A percentile compares a stretch with the other conserved stretches of the same genome.
Evolutionary conservation across 495 filamentous ascomycete genomes (phyloP).

Genomic region (Daldinia concentrica): DNA sequence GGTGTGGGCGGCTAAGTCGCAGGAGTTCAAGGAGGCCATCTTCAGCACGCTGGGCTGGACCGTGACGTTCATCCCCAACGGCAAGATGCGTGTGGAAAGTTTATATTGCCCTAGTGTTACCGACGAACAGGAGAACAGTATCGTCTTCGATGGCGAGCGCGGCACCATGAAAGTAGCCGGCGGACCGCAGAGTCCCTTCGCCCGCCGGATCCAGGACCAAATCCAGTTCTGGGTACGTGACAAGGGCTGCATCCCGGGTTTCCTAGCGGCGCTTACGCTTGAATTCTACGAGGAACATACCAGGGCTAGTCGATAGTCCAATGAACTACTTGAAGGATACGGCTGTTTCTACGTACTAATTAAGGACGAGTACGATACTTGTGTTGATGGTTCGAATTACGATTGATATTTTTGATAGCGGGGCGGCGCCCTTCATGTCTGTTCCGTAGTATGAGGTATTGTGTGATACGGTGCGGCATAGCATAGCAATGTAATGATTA

Average conservation of each 20-base stretch:
- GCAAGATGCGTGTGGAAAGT: constrained; percentile 84
- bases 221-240: constrained; percentile 95
- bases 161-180: constrained; percentile 97
- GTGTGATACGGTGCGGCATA: constrained; percentile 6
- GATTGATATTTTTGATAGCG: neutral
- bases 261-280: constrained; percentile 86
- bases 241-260: constrained; percentile 88
- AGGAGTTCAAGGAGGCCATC: constrained; percentile 93
- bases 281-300: constrained; percentile 88
- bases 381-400: neutral
- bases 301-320: constrained; percentile 30
- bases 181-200: constrained; percentile 86
- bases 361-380: neutral
- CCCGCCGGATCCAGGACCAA: constrained; percentile 78
- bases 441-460: neutral
- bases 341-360: neutral
- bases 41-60: constrained; percentile 90
- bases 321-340: neutral
- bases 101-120: constrained; percentile 75
- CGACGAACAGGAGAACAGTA: constrained; percentile 83
- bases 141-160: constrained; percentile 95
- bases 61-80: constrained; percentile 90
- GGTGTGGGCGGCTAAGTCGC: constrained; percentile 86
- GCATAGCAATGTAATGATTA: constrained; percentile 19
- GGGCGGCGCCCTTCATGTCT: neutral